Evolutionary conservation across 305 asterid species (phyloP).

Genomic region (Ruellia speciosa): DNA sequence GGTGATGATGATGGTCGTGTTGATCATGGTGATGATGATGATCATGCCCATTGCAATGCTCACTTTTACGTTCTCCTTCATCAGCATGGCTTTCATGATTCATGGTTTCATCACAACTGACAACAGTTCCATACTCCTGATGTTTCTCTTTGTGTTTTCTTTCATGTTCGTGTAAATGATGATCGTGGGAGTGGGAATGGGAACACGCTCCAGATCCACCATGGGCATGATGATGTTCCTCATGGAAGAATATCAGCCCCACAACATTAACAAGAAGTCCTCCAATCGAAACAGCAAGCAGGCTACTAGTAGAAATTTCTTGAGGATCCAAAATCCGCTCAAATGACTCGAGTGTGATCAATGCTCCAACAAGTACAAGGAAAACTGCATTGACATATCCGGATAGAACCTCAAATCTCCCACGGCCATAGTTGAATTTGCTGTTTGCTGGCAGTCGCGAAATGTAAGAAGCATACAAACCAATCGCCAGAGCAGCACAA

Average conservation of each 20-base stretch:
- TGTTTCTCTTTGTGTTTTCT: constrained; percentile 18
- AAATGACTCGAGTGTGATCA: constrained; percentile 73
- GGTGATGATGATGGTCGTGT: neutral
- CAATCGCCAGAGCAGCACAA: constrained; percentile 94
- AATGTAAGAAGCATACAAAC: constrained; percentile 85
- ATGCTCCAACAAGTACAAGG: constrained; percentile 78
- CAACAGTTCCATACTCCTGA: constrained; percentile 22
- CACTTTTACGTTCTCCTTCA: constrained; percentile 4
- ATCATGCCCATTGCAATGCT: constrained; percentile 8
- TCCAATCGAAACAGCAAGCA: constrained; percentile 72
- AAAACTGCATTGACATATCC: constrained; percentile 88
- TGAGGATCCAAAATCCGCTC: constrained; percentile 92
- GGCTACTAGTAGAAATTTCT: constrained; percentile 76
- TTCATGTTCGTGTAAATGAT: constrained; percentile 28
- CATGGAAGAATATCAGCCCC: constrained; percentile 84
- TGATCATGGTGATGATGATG: constrained; percentile 17
- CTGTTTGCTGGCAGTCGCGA: constrained; percentile 80
- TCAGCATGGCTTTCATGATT: constrained; percentile 22
- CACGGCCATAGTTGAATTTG: constrained; percentile 86
- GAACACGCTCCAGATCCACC: constrained; percentile 78
- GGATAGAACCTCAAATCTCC: constrained; percentile 88
- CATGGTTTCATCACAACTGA: constrained; percentile 21
- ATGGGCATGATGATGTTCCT: constrained; percentile 96
- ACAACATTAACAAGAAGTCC: constrained; percentile 80
- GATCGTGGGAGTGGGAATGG: constrained; percentile 44